Evolutionary conservation across 257 asterid genomes (phyloP).

Genomic region (Solanum pennellii): DNA sequence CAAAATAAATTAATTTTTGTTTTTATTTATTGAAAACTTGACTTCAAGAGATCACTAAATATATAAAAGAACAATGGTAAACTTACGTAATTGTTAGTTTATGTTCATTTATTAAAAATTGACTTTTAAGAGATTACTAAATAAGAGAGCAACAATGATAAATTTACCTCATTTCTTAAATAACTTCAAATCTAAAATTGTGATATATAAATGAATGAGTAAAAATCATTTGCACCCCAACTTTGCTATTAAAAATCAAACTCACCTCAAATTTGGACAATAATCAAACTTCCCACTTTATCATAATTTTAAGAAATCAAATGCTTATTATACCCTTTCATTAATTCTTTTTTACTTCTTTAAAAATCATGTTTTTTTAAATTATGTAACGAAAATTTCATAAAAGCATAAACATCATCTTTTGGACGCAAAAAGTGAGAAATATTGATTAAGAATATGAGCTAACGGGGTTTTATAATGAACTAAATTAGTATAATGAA

Average conservation of each 20-base stretch:
- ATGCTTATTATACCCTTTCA: not conserved
- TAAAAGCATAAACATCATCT: not conserved
- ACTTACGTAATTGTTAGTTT: not conserved
- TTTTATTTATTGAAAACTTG: no score
- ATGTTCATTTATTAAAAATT: no score
- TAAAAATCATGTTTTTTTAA: not conserved
- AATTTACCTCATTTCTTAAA: no score
- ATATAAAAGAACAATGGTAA: not conserved
- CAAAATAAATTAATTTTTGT: no score
- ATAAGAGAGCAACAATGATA: no score
- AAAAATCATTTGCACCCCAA: not conserved
- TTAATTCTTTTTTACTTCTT: not conserved
- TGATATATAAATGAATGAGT: not conserved
- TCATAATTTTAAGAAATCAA: no score
- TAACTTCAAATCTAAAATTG: no score
- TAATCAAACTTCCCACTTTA: not conserved
- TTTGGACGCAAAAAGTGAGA: not conserved
- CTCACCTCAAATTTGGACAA: not conserved
- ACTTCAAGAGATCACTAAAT: not conserved
- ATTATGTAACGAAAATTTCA: not conserved
- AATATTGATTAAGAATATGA: not conserved
- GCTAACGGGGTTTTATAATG: not conserved
- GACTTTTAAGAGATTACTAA: not conserved
- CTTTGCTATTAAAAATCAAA: not conserved
- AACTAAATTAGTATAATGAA: not conserved